Conservation (phyloP, 78 protist species). For the Bodo saltans region DNA sequence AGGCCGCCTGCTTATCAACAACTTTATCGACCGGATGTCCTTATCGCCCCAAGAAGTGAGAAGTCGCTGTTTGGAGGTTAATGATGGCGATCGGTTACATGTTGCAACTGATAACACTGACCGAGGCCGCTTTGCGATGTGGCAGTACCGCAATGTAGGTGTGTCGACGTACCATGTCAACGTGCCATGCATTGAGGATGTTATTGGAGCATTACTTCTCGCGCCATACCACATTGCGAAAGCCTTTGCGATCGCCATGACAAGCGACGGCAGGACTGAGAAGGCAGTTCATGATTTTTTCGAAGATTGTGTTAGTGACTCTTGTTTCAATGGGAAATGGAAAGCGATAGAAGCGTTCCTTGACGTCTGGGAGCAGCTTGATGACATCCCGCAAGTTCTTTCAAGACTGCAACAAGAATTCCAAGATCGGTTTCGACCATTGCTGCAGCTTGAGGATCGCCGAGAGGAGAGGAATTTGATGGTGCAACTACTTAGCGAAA, state of each 20-base stretch:
- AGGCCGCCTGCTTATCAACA: too few relatives aligned
- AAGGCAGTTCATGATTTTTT: neutral
- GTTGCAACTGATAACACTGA: too few relatives aligned
- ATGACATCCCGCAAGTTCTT: neutral
- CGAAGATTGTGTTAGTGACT: neutral
- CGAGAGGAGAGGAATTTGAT: too few relatives aligned
- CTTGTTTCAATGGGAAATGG: conserved; percentile 26
- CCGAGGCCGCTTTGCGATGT: conserved; percentile 1
- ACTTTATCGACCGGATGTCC: too few relatives aligned
- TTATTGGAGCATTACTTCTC: conserved; percentile 4
- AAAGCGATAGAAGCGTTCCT: conserved; percentile 3
- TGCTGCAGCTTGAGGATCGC: too few relatives aligned
- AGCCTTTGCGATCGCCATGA: neutral
- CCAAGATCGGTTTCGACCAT: neutral
- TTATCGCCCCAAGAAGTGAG: too few relatives aligned
- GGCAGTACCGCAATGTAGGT: conserved; percentile 13
- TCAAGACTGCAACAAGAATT: neutral
- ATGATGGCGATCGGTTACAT: too few relatives aligned
- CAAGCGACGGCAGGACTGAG: neutral
- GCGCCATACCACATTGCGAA: conserved; percentile 15
- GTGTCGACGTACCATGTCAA: neutral
- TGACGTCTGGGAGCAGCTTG: neutral
- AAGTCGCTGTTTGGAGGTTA: too few relatives aligned
- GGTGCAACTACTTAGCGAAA: too few relatives aligned
- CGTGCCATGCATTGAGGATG: conserved; percentile 23